These are phyloP conservation scores for Neurospora terricola DNA, from an alignment of 495 filamentous ascomycete genomes.

Conservation along the genomic window DNA sequence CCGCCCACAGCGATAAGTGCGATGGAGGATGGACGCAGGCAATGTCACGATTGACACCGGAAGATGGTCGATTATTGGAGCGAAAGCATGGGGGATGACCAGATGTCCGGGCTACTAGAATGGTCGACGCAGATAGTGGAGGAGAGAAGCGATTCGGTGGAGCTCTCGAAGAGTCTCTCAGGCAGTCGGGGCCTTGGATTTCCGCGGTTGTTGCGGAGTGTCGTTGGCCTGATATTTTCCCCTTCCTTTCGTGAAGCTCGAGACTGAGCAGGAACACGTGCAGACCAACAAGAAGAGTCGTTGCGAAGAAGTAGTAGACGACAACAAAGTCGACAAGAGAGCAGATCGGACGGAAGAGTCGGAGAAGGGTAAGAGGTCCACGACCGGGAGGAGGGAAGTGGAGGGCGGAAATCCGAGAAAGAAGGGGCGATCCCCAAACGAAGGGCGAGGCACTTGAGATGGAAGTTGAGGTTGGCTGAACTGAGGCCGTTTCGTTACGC, in stretches of 20 bases:
- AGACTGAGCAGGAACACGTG: slow-evolving; percentile 1
- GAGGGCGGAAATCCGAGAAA: slow-evolving; percentile 14
- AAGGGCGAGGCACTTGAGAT: slow-evolving; percentile 5
- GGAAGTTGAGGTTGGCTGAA: not conserved
- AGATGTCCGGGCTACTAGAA: not conserved
- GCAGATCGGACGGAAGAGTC: not conserved
- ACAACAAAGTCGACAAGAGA: slow-evolving; percentile 1
- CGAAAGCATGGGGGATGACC: slow-evolving; percentile 17
- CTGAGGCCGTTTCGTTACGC: not conserved
- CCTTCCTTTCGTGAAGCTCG: not conserved
- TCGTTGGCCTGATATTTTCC: not conserved
- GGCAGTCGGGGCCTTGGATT: not conserved
- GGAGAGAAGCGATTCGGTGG: not conserved
- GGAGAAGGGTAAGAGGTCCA: slow-evolving; percentile 7
- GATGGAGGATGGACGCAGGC: slow-evolving; percentile 12
- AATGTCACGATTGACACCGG: slow-evolving; percentile 24
- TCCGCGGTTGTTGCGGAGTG: not conserved
- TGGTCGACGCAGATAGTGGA: not conserved
- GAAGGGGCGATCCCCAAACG: slow-evolving; percentile 15
- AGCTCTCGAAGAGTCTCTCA: not conserved
- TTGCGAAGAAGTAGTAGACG: not conserved
- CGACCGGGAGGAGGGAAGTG: not conserved
- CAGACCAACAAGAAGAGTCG: not conserved
- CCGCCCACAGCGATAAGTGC: slow-evolving; percentile 2
- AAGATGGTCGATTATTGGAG: slow-evolving; percentile 19